Conservation (phyloP, 2,329 filamentous ascomycete species). For the Thielaviopsis musarum region DNA sequence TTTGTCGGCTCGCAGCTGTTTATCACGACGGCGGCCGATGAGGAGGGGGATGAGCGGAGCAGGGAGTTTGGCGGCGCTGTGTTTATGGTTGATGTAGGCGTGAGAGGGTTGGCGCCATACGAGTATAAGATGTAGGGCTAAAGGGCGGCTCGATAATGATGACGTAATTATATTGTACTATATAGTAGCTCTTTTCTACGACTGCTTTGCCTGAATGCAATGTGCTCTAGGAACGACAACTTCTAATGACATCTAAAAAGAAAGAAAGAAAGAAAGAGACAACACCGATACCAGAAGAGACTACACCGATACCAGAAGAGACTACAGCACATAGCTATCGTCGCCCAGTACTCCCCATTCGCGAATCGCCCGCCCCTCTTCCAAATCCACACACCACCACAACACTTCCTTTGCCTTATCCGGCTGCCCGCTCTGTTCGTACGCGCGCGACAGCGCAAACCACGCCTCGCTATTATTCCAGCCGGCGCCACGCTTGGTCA, state of each 20-base stretch:
- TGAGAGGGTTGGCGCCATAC: constrained; percentile 44
- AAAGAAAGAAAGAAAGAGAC: background rate
- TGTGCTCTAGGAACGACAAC: background rate
- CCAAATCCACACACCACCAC: constrained; percentile 95
- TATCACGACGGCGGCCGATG: constrained; percentile 60
- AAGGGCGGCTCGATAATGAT: background rate
- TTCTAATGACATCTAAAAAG: background rate
- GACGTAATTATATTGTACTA: background rate
- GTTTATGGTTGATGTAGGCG: constrained; percentile 63
- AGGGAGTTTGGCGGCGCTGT: constrained; percentile 47
- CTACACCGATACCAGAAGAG: background rate
- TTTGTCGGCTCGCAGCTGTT: constrained; percentile 62
- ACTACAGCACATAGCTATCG: constrained; percentile 40
- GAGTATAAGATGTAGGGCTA: constrained; percentile 38
- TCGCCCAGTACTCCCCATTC: constrained; percentile 57
- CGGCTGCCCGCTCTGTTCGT: constrained; percentile 70
- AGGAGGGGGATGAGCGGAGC: constrained; percentile 46
- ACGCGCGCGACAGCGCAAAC: constrained; percentile 71
- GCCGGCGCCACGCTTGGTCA: constrained; percentile 71
- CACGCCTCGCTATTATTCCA: constrained; percentile 93
- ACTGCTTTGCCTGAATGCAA: background rate
- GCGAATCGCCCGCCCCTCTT: constrained; percentile 66
- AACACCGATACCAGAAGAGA: background rate
- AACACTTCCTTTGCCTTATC: constrained; percentile 84
- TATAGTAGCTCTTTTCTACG: background rate